Evolutionary conservation across 1,284 basidiomycete genomes (phyloP), one percentile per base, ranked within the genome.

Genomic region (Cerrena zonata): DNA sequence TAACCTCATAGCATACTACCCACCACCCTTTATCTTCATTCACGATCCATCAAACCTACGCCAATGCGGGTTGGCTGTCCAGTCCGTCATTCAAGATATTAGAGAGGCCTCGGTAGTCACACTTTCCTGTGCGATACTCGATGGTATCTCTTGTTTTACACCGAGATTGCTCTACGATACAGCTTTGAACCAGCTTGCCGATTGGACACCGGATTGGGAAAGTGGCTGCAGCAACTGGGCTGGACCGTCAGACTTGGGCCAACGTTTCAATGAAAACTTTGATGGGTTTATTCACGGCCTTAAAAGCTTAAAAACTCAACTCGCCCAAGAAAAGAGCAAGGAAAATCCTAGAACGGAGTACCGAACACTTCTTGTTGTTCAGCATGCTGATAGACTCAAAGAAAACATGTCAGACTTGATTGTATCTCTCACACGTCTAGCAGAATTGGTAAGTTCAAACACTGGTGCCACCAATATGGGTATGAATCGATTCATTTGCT

Each of bases 21-120:
- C 84, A 2, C 84, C 86, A 2, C 73, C 81, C 0, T 90, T 90
- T 64, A 75, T 90, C 53, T 86, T 83, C 64, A 63, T 91, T 26
- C 79, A 84, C 55, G 85, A 90, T 65, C 73, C 79, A 39, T 72
- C 70, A 58, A 78, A 76, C 21, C 70, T 69, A 7, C 73, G 70
- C 36, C 65, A 77, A 21, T 78, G 80, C 0, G 58, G 70, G 12
- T 62, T 63, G 2, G 70, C 76, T 13, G 53, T 85, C 38, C 60
- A 69, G 25, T 56, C 68, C 18, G 55, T 24, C 5, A 18, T 43
- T 23, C 48, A 49, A 7, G 58, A 55, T 27, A 48, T 48, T 61
- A 22, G 53, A 19, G 18, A 7, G 19, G 13, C n/a, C 13, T 13
- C 41, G 22, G 19, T 5, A 42, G 13, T 13, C 19, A 21, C 62